Percentiles rank a stretch among this genome's conserved stretches.
Conservation (phyloP, 768 basidiomycete species). For the Termitomyces sp. region DNA sequence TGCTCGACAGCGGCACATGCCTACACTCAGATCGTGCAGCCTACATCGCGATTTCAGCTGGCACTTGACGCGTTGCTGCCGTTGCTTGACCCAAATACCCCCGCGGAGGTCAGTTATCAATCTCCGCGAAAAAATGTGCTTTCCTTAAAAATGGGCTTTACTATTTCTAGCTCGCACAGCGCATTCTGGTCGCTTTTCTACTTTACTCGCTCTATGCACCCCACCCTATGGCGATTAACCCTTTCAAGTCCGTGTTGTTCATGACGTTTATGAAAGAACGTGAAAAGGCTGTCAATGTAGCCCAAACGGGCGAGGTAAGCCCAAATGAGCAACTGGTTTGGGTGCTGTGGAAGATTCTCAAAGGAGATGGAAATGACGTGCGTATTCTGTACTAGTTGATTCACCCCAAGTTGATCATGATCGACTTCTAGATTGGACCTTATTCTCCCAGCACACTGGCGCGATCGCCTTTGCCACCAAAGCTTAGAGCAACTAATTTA, state of each 20-base stretch:
- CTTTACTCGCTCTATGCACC: conserved; percentile 78
- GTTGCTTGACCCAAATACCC: conserved; percentile 51
- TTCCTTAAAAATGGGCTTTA: conserved; percentile 1
- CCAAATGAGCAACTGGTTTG: conserved; percentile 78
- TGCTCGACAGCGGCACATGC: conserved; percentile 77
- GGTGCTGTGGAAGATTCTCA: conserved; percentile 85
- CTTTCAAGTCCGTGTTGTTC: conserved; percentile 73
- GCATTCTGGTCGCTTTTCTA: conserved; percentile 77
- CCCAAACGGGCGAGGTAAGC: conserved; percentile 45
- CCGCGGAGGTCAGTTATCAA: conserved; percentile 44
- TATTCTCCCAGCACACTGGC: conserved; percentile 76
- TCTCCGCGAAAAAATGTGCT: conserved; percentile 1
- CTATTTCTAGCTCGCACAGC: conserved; percentile 53
- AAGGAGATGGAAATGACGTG: conserved; percentile 80
- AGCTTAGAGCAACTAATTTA: conserved; percentile 70
- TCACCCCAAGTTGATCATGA: conserved; percentile 1
- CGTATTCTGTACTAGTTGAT: conserved; percentile 19
- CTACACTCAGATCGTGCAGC: conserved; percentile 72
- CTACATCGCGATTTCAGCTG: conserved; percentile 75
- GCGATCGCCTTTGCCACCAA: conserved; percentile 69
- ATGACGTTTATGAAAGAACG: conserved; percentile 67
- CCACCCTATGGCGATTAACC: conserved; percentile 76
- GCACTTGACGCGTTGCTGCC: conserved; percentile 81
- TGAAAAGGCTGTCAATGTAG: conserved; percentile 50
- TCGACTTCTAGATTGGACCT: conserved; percentile 62